Base-by-base conservation (phyloP, 768 basidiomycete genomes). In the Amanita subjunquillea region DNA sequence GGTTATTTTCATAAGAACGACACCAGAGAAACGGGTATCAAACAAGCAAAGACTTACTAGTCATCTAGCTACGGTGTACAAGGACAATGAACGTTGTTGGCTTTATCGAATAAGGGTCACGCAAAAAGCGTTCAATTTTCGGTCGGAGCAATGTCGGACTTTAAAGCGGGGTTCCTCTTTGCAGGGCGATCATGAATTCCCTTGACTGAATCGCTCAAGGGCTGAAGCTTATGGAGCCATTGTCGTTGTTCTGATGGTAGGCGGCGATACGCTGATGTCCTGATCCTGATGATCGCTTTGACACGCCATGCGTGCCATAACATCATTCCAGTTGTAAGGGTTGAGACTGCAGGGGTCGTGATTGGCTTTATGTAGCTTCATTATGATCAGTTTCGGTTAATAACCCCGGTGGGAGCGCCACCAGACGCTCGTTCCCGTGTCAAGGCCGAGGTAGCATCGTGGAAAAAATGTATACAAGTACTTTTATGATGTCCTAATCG, bases 11-110 rank as follows among this genome's bases (percentile, higher is more conserved):
- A 58, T 29, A 45, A 56, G 20, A 32, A 4, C 2, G 17, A 44
- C 36, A 20, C 17, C 13, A 27, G 27, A 0, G 6, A 22, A 42
- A 34, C 17, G 5, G 39, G 40, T 41, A 41, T 30, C 4, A 32
- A 22, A 20, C 32, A 25, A 38, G 34, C 47, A 48, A 34, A 37
- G 46, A 75, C 78, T 67, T 67, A 80, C 80, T 73, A 58, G 80
- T 83, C 80, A 38, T 55, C 53, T 55, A 53, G 41, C 36, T 52
- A 8, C 27, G 49, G 8, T 20, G n/a, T 34, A 37, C 25, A 9
- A 25, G 37, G 13, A 23, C 38, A 50, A 40, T 41, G 38, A 17
- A 30, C 12, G 23, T 37, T 23, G 27, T 15, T 34, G 34, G 34
- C 10, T 34, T 29, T 29, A 29, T 29, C 1, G 6, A 29, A 29